These are phyloP conservation scores for Sungouiella blattae DNA, from an alignment of 805 yeast genomes.

Conservation along the genomic window DNA sequence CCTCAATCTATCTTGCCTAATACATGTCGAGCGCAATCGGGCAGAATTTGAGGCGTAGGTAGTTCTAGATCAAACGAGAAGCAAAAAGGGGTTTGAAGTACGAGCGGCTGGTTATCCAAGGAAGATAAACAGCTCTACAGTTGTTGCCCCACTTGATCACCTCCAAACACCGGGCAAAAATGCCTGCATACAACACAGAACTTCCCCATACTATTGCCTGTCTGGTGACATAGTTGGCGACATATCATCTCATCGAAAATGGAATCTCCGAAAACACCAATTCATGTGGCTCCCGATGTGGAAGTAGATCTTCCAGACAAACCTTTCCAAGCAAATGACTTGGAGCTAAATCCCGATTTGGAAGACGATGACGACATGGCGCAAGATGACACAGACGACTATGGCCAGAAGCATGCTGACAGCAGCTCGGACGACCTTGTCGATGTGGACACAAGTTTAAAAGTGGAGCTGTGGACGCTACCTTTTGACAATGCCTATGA, in stretches of 20 bases:
- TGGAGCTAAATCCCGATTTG: conserved; percentile 40
- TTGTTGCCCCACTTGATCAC: too few species aligned
- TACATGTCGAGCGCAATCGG: not conserved
- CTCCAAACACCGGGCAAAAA: too few species aligned
- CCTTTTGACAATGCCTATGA: conserved; percentile 29
- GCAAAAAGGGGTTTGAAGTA: not conserved
- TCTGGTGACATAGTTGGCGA: too few species aligned
- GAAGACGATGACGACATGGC: conserved; percentile 23
- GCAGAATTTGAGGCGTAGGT: not conserved
- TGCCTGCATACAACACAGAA: not conserved
- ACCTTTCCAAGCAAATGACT: conserved; percentile 16
- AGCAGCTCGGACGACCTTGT: not conserved
- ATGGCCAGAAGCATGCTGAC: not conserved
- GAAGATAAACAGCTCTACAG: too few species aligned
- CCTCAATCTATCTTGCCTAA: too few species aligned
- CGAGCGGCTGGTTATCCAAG: not conserved
- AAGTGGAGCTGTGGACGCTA: conserved; percentile 11
- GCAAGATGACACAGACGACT: too few species aligned
- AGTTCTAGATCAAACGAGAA: not conserved
- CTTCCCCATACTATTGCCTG: too few species aligned
- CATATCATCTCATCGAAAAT: too few species aligned
- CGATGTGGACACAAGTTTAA: not conserved
- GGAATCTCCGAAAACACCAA: conserved; percentile 32
- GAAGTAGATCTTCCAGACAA: conserved; percentile 30
- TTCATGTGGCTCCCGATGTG: conserved; percentile 32